Evolutionary conservation across 2,329 filamentous ascomycete species (phyloP), one percentile per base, ranked within the genome.

Genomic region (Aschersonia sp.): DNA sequence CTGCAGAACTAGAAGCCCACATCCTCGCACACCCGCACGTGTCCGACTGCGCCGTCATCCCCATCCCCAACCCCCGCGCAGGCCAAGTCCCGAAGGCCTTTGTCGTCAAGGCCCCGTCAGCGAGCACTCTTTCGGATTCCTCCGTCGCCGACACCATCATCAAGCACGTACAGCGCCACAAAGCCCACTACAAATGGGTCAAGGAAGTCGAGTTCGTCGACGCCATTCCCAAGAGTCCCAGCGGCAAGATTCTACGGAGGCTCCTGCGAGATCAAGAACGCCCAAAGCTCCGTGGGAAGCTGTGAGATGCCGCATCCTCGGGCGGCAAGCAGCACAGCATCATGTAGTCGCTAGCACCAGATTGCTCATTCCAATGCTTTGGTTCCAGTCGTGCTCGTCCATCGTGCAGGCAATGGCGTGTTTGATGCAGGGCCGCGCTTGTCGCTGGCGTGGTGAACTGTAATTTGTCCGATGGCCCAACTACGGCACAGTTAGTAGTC

Each of bases 1-100:
- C 85, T 0, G 85, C 85, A 2, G 85, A 89, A 59, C 74, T 89
- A 2, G 85, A 89, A 64, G 80, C 82, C 2, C 82, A 86, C 57
- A 69, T 89, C 6, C 77, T 89, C 29, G 74, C 78, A 0, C 84
- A 89, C 57, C 75, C 78, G 0, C 71, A 74, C 7, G 84, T 89
- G 30, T 75, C 77, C 30, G 85, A 89, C 63, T 84, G 80, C 53
- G 80, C 85, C 30, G 84, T 89, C 29, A 87, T 89, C 51, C 80
- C 80, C 29, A 70, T 88, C 0, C 81, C 78, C 0, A 69, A 79
- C 46, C 66, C 68, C 3, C 68, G 71, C 45, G 74, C 77, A 7
- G 78, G 77, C 5, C 80, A 84, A 57, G 71, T 82, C 3, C 80
- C 80, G 10, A 69, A 80, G 56, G 80, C 80, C 2, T 84, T 73